phyloP scores from a whole-genome alignment of 2,329 filamentous ascomycete genomes.

The Ophiostoma montium region DNA sequence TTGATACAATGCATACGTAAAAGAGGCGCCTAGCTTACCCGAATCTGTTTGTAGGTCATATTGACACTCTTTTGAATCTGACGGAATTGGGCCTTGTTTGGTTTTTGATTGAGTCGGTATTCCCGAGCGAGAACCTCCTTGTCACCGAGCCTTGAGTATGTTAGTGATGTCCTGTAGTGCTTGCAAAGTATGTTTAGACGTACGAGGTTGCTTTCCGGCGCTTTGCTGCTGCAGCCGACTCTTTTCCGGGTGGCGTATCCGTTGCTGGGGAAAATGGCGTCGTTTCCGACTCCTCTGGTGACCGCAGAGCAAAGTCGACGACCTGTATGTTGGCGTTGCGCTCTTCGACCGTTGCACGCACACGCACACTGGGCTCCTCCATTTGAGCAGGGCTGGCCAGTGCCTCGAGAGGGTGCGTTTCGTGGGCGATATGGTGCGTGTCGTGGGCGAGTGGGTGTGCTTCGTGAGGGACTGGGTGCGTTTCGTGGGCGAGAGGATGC shows the following conservation, averaged over 20 bases:
- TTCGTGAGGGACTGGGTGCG: too few species aligned
- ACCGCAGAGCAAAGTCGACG: background rate
- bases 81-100: background rate
- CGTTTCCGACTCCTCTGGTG: background rate
- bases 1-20: background rate
- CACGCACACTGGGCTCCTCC: background rate
- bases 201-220: background rate
- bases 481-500: too few species aligned
- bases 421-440: background rate
- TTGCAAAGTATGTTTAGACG: background rate
- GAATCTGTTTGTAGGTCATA: conserved; percentile 2
- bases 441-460: too few species aligned
- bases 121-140: background rate
- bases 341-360: background rate
- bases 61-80: background rate
- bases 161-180: background rate
- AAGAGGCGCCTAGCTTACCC: background rate
- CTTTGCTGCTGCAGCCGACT: background rate
- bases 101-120: background rate
- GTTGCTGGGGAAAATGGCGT: background rate
- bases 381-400: too few species aligned
- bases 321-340: background rate
- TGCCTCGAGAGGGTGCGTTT: too few species aligned
- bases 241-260: background rate
- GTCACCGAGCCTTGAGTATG: background rate